phyloP scores from a whole-genome alignment of 257 asterid genomes.

The Solanum sejunctum region DNA sequence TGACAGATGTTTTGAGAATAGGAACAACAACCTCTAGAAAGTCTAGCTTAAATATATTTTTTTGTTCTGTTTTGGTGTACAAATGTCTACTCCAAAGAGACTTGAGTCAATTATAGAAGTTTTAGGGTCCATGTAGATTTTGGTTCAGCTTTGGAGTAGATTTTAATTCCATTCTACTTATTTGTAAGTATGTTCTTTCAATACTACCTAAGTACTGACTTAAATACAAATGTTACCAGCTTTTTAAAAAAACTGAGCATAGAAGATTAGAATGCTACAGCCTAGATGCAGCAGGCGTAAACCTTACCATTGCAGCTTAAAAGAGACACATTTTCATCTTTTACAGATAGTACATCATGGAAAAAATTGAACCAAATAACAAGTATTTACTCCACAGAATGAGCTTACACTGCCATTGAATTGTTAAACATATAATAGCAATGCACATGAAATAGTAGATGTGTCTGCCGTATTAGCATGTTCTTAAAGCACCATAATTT shows the following conservation, averaged over 20 bases:
- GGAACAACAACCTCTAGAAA: too few relatives aligned
- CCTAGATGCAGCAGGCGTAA: neutral
- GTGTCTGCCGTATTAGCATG: neutral
- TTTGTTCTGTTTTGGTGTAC: too few relatives aligned
- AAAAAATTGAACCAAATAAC: neutral
- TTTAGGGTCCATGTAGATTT: too few relatives aligned
- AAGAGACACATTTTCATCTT: neutral
- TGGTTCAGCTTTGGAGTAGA: too few relatives aligned
- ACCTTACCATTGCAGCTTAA: neutral
- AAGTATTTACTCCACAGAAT: neutral
- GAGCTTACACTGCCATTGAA: neutral
- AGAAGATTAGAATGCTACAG: neutral
- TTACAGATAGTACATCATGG: neutral
- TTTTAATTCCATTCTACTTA: too few relatives aligned
- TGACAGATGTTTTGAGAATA: too few relatives aligned
- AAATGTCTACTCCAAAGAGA: too few relatives aligned
- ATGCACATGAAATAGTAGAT: neutral
- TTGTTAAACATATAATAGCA: neutral
- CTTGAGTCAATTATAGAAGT: too few relatives aligned
- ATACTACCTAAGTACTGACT: too few relatives aligned
- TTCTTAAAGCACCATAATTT: neutral
- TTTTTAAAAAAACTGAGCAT: neutral
- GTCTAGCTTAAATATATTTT: too few relatives aligned
- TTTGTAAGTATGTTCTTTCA: too few relatives aligned
- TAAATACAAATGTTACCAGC: too few relatives aligned